Conservation (phyloP, 2,329 filamentous ascomycete genomes). For the Ampelomyces quisqualis region DNA sequence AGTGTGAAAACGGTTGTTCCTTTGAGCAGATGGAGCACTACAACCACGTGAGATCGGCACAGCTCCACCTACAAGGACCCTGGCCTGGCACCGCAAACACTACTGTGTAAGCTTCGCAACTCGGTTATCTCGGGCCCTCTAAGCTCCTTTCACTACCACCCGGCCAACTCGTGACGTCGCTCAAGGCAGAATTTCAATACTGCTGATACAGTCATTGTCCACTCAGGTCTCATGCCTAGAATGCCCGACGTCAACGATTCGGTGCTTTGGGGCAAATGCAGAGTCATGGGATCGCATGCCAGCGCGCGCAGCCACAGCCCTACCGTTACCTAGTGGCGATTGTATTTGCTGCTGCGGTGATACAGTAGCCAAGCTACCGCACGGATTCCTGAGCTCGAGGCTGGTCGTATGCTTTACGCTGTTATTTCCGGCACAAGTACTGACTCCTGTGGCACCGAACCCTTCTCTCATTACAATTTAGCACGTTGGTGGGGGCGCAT, state of each 20-base stretch:
- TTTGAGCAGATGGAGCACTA: conserved; percentile 1
- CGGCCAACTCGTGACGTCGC: conserved; percentile 24
- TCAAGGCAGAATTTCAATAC: conserved; percentile 20
- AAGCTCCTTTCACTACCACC: conserved; percentile 6
- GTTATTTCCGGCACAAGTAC: conserved; percentile 9
- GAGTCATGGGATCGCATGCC: no score
- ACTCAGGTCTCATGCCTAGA: conserved; percentile 6
- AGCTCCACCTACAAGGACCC: conserved; percentile 17
- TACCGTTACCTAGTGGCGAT: conserved; percentile 5
- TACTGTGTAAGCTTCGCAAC: conserved; percentile 14
- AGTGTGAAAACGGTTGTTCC: conserved; percentile 4
- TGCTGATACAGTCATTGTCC: conserved; percentile 6
- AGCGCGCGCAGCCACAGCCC: no score
- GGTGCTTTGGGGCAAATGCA: background rate
- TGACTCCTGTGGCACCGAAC: conserved; percentile 3
- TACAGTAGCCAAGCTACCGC: no score
- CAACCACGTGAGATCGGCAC: conserved; percentile 17
- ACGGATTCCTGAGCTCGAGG: conserved; percentile 4
- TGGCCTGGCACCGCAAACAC: conserved; percentile 8
- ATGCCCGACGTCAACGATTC: conserved; percentile 18
- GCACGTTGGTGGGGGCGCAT: conserved; percentile 11
- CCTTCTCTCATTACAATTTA: background rate
- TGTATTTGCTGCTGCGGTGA: conserved; percentile 5
- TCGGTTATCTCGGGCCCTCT: conserved; percentile 25
- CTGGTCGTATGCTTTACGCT: conserved; percentile 5